Percentiles rank a stretch among this genome's conserved stretches.
phyloP scores from a whole-genome alignment of 495 filamentous ascomycete species.

The Penicillium nucicola region DNA sequence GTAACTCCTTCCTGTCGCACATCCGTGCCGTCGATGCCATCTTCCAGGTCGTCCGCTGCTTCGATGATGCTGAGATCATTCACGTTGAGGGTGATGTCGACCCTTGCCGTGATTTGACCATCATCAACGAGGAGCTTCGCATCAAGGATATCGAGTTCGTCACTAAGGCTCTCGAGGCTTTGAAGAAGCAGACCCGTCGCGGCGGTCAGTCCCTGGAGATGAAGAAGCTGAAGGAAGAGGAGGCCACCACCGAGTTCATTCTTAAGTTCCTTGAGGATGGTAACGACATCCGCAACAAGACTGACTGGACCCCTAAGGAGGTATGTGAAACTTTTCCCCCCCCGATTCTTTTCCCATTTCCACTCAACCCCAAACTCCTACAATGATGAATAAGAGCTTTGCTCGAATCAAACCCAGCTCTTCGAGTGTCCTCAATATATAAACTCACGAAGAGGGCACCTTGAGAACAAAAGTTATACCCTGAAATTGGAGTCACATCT shows the following conservation, averaged over 20 bases:
- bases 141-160: slow-evolving; percentile 99
- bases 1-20: slow-evolving; percentile 97
- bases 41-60: slow-evolving; percentile 98
- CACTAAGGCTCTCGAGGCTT: slow-evolving; percentile 85
- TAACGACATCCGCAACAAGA: slow-evolving; percentile 89
- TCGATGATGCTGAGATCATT: slow-evolving; percentile 99
- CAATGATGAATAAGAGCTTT: slow-evolving; percentile 97
- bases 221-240: slow-evolving; percentile 95
- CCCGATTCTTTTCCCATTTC: slow-evolving; percentile 3
- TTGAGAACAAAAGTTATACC: slow-evolving; percentile 72
- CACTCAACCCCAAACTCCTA: slow-evolving; percentile 6
- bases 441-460: slow-evolving; percentile 65
- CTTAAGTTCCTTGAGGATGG: slow-evolving; percentile 76
- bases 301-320: slow-evolving; percentile 91
- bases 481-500: slow-evolving; percentile 41
- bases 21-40: slow-evolving; percentile 99
- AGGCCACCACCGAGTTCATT: slow-evolving; percentile 87
- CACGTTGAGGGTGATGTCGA: slow-evolving; percentile 99
- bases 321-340: slow-evolving; percentile 54
- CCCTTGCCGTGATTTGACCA: slow-evolving; percentile 86
- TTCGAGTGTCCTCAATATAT: slow-evolving; percentile 74
- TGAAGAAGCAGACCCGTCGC: slow-evolving; percentile 88
- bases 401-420: slow-evolving; percentile 99
- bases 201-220: slow-evolving; percentile 96
- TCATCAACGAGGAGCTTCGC: slow-evolving; percentile 94